Evolutionary conservation across 306 rosid species (phyloP), one percentile per base, ranked within the genome.

Genomic region (Vachellia pachyceras): DNA sequence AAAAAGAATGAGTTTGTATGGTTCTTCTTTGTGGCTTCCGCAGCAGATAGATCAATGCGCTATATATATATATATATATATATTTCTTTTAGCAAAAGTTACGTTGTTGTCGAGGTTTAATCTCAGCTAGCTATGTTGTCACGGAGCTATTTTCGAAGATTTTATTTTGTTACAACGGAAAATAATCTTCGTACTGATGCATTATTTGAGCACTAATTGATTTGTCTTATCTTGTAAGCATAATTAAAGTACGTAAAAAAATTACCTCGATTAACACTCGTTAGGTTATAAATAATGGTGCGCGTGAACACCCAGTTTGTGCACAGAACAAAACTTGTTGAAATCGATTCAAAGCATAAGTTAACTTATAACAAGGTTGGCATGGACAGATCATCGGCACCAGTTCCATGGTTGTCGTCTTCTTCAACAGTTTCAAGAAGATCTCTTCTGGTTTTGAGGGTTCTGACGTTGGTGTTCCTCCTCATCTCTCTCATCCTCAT

Each of bases 401-500:
- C 33, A 20, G 63, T 2, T 8, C 8, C 29, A 23, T 22, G 14
- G 11, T 83, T 83, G 55, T 81, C 88, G 47, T 79, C 58, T 1
- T 52, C 55, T 7, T 77, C 91, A 74, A 72, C 84, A 67, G 33
- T 83, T 86, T 77, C 88, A 69, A 83, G 82, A 40, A 74, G 79
- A 65, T 80, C 40, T 5, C 71, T 77, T 69, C 84, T 92, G 5
- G 22, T 88, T 69, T 63, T 88, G 86, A 88, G 93, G 85, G 76
- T 88, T 5, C 36, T 86, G 13, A 79, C 89, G 10, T 83, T 88
- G 36, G 80, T 89, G 49, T 84, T 88, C 64, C 86, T 89, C 0
- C 58, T 92, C 2, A 84, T 82, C 39, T 79, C 97, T 0, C 89
- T 90, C 52, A 80, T 90, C 10, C 57, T 92, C 63, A 81, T 88